These are phyloP conservation scores for Colletotrichum sojae DNA, from an alignment of 2,329 filamentous ascomycete genomes.

Conservation along the genomic window DNA sequence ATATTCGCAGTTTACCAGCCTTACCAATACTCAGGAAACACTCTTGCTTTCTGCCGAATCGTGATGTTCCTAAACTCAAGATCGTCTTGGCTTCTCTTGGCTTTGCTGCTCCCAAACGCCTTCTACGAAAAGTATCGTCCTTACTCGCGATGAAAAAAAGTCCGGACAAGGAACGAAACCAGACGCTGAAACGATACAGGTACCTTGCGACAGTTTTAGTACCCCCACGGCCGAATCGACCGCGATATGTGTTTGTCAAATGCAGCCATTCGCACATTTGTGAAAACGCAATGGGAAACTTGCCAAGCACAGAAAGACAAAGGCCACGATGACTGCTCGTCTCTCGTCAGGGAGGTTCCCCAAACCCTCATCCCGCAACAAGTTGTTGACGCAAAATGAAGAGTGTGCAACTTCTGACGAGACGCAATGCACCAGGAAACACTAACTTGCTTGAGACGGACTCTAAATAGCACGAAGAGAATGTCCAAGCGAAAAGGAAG, in stretches of 20 bases:
- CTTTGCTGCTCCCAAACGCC: neutral
- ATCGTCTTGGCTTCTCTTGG: slow-evolving; percentile 6
- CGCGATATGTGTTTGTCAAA: neutral
- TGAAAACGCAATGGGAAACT: neutral
- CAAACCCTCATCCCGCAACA: neutral
- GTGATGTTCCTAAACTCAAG: neutral
- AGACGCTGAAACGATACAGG: neutral
- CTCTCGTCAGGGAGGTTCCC: neutral
- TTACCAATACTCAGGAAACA: neutral
- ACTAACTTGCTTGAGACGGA: neutral
- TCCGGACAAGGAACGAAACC: neutral
- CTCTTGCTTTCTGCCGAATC: neutral
- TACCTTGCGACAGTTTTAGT: neutral
- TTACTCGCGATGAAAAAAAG: neutral
- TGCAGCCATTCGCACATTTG: neutral
- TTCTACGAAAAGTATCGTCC: neutral
- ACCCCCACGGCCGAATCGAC: neutral
- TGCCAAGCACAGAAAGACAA: neutral
- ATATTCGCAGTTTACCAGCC: neutral
- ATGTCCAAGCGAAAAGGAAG: neutral
- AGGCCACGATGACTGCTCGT: no score
- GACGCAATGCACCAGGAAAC: neutral
- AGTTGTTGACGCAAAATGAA: neutral
- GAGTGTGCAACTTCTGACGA: neutral
- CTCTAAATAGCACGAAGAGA: neutral